Evolutionary conservation across 495 filamentous ascomycete species (phyloP), one percentile per base, ranked within the genome.

Genomic region (Massariosphaeria phaeospora): DNA sequence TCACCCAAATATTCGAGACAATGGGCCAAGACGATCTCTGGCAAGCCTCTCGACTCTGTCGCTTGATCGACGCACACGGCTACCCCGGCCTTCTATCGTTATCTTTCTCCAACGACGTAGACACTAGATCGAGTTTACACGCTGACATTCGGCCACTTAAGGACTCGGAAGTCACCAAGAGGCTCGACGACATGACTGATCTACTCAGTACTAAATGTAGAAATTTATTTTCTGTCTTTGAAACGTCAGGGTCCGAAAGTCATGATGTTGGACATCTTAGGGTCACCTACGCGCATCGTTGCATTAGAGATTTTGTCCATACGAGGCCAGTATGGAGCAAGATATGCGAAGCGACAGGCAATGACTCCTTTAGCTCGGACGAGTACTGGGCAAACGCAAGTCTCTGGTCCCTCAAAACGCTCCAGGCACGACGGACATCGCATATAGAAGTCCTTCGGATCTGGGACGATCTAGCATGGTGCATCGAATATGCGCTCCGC

Each of bases 371-470:
- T 31, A 35, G 42, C 13, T 9, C 36, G 12, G 35, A 56, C 15
- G 52, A 48, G 33, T 18, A 49, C 24, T 56, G 52, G 52, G 52
- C 52, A n/a, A 56, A 56, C 15, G 52, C 43, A 9, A 39, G 34
- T 15, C 44, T 56, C 3, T 56, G 52, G 52, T 24, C 43, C 0
- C 44, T 56, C n/a, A 56, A 56, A 23, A 56, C 43, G 11, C 43
- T 56, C 2, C 23, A 9, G 1, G 17, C 49, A 2, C 21, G 29
- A 44, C 26, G 17, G 9, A 30, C 25, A 27, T 15, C 7, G 2
- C 29, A 34, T 5, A 38, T n/a, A 3, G 26, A 48, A 30, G 20
- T 20, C n/a, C 21, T 51, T 15, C 42, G 20, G 8, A 27, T 55
- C 18, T 56, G 52, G 52, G 35, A 48, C n/a, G 6, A 26, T 23